Conservation (phyloP, 345 rosid species). For the Reutealis trisperma region DNA sequence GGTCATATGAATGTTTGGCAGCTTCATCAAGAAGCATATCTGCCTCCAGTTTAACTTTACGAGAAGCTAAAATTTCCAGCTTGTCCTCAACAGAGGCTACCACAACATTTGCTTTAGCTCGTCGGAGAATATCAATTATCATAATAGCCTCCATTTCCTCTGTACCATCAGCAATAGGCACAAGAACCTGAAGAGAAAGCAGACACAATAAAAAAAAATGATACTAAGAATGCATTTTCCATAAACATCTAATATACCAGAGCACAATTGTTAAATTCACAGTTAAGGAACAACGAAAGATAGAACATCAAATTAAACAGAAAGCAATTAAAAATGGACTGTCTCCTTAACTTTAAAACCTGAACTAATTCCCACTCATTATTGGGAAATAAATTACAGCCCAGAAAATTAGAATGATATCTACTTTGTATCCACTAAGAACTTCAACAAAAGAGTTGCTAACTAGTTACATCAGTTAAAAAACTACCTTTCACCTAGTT, state of each 20-base stretch:
- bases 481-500: too few relatives aligned
- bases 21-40: slow-evolving; percentile 89
- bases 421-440: neutral
- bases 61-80: slow-evolving; percentile 78
- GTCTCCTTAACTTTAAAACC: neutral
- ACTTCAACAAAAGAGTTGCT: too few relatives aligned
- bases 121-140: slow-evolving; percentile 74
- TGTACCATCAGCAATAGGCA: slow-evolving; percentile 83
- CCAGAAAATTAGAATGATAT: neutral
- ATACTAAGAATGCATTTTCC: neutral
- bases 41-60: slow-evolving; percentile 79
- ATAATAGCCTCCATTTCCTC: slow-evolving; percentile 96
- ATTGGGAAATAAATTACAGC: too few relatives aligned
- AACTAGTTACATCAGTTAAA: too few relatives aligned
- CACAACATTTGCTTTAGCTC: slow-evolving; percentile 82
- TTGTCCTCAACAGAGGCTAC: slow-evolving; percentile 82
- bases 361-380: neutral
- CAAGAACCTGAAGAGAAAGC: slow-evolving; percentile 65
- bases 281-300: neutral
- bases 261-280: neutral
- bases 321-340: neutral
- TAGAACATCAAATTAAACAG: neutral
- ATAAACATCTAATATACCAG: neutral
- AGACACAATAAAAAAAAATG: neutral
- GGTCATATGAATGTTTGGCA: slow-evolving; percentile 71